Conservation (phyloP, 805 yeast species). For the Scheffersomyces spartinae region DNA sequence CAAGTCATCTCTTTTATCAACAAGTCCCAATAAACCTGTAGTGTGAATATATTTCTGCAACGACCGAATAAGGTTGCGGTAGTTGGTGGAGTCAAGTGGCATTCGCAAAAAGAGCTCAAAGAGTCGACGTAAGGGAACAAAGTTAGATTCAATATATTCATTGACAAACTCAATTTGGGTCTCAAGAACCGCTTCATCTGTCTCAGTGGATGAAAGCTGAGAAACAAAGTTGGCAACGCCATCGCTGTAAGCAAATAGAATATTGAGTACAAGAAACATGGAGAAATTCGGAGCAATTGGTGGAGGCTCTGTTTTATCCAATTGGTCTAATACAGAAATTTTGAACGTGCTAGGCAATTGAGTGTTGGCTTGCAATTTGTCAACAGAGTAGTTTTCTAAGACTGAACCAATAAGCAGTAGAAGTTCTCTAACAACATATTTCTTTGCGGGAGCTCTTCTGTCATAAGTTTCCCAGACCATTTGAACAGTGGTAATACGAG, state of each 20-base stretch:
- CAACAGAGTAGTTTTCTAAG: no score
- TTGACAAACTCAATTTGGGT: constrained; percentile 25
- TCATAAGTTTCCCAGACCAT: no score
- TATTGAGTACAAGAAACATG: constrained; percentile 41
- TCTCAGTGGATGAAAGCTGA: constrained; percentile 23
- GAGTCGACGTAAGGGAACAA: no score
- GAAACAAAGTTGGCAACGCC: constrained; percentile 49
- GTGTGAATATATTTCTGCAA: constrained; percentile 76
- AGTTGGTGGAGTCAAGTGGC: no score
- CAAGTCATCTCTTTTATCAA: constrained; percentile 43
- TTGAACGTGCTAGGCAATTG: no score
- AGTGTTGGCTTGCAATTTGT: no score
- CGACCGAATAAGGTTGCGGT: constrained; percentile 54
- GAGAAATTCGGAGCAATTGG: constrained; percentile 48
- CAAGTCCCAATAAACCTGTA: constrained; percentile 59
- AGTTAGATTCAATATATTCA: constrained; percentile 16
- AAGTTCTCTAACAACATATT: no score
- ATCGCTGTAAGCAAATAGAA: constrained; percentile 48
- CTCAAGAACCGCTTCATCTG: constrained; percentile 14
- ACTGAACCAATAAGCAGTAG: no score
- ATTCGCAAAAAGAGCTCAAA: no score
- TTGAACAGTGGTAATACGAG: no score
- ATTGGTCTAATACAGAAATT: constrained; percentile 53
- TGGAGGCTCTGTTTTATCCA: constrained; percentile 79
- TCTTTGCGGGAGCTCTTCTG: no score